Conservation (phyloP, 2,329 filamentous ascomycete species). For the Aspergillus novoparasiticus region DNA sequence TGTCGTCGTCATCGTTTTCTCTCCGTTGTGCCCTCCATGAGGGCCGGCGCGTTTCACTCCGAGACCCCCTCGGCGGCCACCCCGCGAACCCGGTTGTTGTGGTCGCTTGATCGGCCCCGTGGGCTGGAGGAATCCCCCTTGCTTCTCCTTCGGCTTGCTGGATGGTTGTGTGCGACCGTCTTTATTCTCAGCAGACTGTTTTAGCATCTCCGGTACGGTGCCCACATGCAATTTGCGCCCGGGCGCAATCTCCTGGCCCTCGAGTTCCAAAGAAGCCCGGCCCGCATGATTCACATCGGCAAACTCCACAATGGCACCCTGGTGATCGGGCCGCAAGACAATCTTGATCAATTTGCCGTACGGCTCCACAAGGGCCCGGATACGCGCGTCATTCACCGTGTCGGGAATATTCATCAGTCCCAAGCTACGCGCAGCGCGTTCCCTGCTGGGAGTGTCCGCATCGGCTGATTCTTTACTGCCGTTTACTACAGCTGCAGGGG, state of each 20-base stretch:
- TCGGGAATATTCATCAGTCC: slow-evolving; percentile 85
- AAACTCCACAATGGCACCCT: slow-evolving; percentile 86
- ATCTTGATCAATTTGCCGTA: slow-evolving; percentile 75
- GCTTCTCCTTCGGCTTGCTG: slow-evolving; percentile 40
- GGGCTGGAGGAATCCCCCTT: slow-evolving; percentile 31
- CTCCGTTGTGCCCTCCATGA: slow-evolving; percentile 22
- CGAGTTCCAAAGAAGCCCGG: slow-evolving; percentile 52
- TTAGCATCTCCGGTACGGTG: slow-evolving; percentile 55
- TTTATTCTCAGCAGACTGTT: slow-evolving; percentile 44
- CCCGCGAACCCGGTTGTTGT: slow-evolving; percentile 43
- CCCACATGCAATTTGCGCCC: slow-evolving; percentile 51
- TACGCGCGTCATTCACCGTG: slow-evolving; percentile 84
- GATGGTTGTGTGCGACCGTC: slow-evolving; percentile 33
- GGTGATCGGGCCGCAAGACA: slow-evolving; percentile 76
- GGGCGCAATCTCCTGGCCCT: slow-evolving; percentile 48
- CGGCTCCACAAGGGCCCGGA: slow-evolving; percentile 71
- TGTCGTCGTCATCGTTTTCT: slow-evolving; percentile 26
- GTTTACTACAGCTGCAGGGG: slow-evolving; percentile 40
- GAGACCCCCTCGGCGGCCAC: slow-evolving; percentile 52
- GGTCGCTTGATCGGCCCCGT: slow-evolving; percentile 48
- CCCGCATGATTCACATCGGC: slow-evolving; percentile 70
- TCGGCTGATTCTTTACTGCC: slow-evolving; percentile 37
- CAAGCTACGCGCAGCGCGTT: slow-evolving; percentile 68
- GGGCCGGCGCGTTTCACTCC: slow-evolving; percentile 47
- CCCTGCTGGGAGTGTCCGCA: slow-evolving; percentile 43